Percentiles rank a stretch among this genome's conserved stretches.
Evolutionary conservation across 257 asterid species (phyloP).

Genomic region (Fraxinus quadrangulata): DNA sequence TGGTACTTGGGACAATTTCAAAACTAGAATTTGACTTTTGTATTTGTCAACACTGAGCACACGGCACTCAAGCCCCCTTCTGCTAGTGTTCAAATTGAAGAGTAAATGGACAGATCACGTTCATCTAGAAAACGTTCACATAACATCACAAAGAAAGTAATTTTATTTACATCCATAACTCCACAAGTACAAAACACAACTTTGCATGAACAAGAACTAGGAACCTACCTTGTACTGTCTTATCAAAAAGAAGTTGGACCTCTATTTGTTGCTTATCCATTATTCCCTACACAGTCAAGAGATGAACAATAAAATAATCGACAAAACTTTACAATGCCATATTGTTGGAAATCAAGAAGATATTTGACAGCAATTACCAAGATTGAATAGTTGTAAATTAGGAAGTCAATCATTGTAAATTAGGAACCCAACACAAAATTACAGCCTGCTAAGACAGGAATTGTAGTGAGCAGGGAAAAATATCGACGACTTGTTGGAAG

Average conservation of each 20-base stretch:
- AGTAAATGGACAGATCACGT: neutral
- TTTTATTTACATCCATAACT: neutral
- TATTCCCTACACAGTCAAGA: slow-evolving; percentile 52
- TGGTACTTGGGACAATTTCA: neutral
- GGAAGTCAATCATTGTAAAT: too few species aligned
- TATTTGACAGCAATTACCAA: too few species aligned
- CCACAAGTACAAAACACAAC: neutral
- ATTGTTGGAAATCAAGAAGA: neutral
- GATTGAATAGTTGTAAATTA: too few species aligned
- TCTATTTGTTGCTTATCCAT: slow-evolving; percentile 61
- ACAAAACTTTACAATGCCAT: neutral
- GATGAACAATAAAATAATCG: slow-evolving; percentile 11
- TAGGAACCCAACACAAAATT: too few species aligned
- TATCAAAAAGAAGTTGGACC: slow-evolving; percentile 71
- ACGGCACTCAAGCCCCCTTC: neutral
- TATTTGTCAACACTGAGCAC: neutral
- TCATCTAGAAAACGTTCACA: neutral
- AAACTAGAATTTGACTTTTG: neutral
- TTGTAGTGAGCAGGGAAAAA: too few species aligned
- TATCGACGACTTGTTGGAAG: too few species aligned
- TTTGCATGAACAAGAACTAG: slow-evolving; percentile 11
- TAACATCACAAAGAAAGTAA: neutral
- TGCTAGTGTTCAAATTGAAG: neutral
- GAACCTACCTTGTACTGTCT: slow-evolving; percentile 81
- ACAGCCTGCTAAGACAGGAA: too few species aligned